phyloP scores from a whole-genome alignment of 495 filamentous ascomycete genomes.

The Penicillium turbatum region DNA sequence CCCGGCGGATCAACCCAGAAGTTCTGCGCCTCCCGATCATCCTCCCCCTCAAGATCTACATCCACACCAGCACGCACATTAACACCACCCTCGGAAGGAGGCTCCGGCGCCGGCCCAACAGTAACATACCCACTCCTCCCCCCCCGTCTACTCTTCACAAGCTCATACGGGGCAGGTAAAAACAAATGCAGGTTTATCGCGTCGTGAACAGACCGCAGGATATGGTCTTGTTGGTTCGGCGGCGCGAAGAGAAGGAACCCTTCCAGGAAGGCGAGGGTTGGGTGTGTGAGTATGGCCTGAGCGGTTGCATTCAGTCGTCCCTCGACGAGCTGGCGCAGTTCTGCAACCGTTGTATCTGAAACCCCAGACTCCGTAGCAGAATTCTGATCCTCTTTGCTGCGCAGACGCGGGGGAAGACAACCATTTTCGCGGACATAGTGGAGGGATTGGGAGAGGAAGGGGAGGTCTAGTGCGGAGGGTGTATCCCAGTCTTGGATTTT shows the following conservation, averaged over 20 bases:
- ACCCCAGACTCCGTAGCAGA: slow-evolving; percentile 51
- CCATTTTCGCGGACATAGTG: slow-evolving; percentile 60
- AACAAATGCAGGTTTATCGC: slow-evolving; percentile 73
- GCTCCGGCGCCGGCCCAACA: slow-evolving; percentile 44
- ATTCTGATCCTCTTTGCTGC: slow-evolving; percentile 77
- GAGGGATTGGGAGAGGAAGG: slow-evolving; percentile 57
- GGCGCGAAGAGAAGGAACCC: slow-evolving; percentile 77
- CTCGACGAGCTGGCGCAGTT: slow-evolving; percentile 15
- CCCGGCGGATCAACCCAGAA: slow-evolving; percentile 94
- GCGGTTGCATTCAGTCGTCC: no score
- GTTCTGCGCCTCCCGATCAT: slow-evolving; percentile 54
- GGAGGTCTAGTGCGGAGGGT: slow-evolving; percentile 63
- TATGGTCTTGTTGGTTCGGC: slow-evolving; percentile 19
- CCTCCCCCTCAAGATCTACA: slow-evolving; percentile 36
- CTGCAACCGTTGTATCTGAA: slow-evolving; percentile 14
- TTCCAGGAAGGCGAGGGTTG: slow-evolving; percentile 60
- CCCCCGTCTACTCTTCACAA: slow-evolving; percentile 64
- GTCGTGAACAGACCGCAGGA: slow-evolving; percentile 39
- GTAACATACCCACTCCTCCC: slow-evolving; percentile 82
- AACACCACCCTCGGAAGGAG: background rate
- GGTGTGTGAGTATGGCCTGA: no score
- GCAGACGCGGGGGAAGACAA: slow-evolving; percentile 57
- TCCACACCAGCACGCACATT: background rate
- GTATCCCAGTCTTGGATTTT: slow-evolving; percentile 87
- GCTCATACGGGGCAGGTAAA: slow-evolving; percentile 55